Evolutionary conservation across 108 stramenopile species (phyloP).

Genomic region (Conticribra guillardii): DNA sequence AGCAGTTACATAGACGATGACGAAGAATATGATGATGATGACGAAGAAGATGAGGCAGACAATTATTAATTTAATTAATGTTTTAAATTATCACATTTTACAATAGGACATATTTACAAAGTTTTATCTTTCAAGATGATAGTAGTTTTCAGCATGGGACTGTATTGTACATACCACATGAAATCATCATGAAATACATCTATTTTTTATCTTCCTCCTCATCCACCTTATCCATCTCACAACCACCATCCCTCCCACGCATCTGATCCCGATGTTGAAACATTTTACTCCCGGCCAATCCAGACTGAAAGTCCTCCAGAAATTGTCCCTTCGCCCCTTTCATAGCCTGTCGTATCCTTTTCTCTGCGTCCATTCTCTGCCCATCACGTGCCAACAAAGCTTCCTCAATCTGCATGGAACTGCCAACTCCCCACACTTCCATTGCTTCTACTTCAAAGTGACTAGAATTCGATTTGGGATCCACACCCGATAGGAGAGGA

Average conservation of each 20-base stretch:
- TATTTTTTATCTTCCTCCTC: neutral
- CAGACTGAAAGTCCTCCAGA: slow-evolving; percentile 79
- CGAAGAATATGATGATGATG: slow-evolving; percentile 34
- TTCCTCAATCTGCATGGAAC: slow-evolving; percentile 64
- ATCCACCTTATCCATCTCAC: slow-evolving; percentile 25
- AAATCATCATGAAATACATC: too few relatives aligned
- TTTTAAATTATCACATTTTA: too few relatives aligned
- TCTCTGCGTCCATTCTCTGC: slow-evolving; percentile 57
- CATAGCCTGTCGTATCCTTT: slow-evolving; percentile 64
- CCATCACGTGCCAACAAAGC: slow-evolving; percentile 59
- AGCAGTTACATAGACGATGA: slow-evolving; percentile 32
- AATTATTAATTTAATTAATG: neutral
- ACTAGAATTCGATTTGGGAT: slow-evolving; percentile 34
- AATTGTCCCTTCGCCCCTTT: slow-evolving; percentile 86
- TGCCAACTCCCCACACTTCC: slow-evolving; percentile 86
- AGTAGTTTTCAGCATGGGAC: too few relatives aligned
- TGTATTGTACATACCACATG: too few relatives aligned
- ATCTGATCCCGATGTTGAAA: slow-evolving; percentile 76
- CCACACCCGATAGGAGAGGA: slow-evolving; percentile 47
- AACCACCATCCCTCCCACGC: slow-evolving; percentile 59
- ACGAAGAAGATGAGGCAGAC: slow-evolving; percentile 2
- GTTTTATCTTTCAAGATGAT: too few relatives aligned
- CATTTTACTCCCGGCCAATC: slow-evolving; percentile 72
- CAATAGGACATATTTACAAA: too few relatives aligned
- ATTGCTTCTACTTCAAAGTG: slow-evolving; percentile 70